Conservation (phyloP, 805 yeast genomes). For the Candida sakaeoensis region DNA sequence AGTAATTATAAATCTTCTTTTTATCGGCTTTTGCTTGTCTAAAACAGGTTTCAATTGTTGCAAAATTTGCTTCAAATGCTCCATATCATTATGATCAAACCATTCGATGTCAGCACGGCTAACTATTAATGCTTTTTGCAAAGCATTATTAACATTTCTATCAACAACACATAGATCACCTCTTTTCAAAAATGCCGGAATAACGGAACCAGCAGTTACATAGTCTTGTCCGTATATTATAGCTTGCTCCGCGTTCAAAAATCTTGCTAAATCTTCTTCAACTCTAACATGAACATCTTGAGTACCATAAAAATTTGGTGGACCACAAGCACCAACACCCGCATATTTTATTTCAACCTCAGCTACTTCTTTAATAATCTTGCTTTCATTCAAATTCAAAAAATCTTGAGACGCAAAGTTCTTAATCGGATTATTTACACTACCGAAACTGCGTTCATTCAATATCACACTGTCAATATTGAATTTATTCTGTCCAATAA, state of each 20-base stretch:
- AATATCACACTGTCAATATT: constrained; percentile 17
- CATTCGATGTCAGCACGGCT: constrained; percentile 83
- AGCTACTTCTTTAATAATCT: constrained; percentile 49
- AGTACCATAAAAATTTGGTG: constrained; percentile 95
- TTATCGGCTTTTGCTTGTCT: constrained; percentile 67
- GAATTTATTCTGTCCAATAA: constrained; percentile 52
- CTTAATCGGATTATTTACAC: constrained; percentile 37
- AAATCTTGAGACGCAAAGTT: constrained; percentile 75
- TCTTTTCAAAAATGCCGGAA: constrained; percentile 91
- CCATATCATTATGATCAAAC: constrained; percentile 86
- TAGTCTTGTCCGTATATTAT: constrained; percentile 93
- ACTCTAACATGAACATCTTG: constrained; percentile 84
- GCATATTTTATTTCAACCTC: constrained; percentile 55
- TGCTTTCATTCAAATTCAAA: constrained; percentile 54
- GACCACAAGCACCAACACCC: constrained; percentile 99
- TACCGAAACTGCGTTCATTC: constrained; percentile 7
- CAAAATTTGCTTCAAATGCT: constrained; percentile 69
- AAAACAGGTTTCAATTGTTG: constrained; percentile 57
- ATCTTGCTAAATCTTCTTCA: constrained; percentile 71
- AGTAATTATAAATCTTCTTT: constrained; percentile 85
- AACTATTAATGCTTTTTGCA: constrained; percentile 84
- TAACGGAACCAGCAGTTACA: constrained; percentile 78
- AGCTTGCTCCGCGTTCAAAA: constrained; percentile 71
- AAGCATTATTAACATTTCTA: constrained; percentile 64
- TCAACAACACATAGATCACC: constrained; percentile 93